Percentiles rank a stretch among this genome's conserved stretches.
Evolutionary conservation across 805 yeast genomes (phyloP).

Genomic region (Sugiyamaella smithiae): DNA sequence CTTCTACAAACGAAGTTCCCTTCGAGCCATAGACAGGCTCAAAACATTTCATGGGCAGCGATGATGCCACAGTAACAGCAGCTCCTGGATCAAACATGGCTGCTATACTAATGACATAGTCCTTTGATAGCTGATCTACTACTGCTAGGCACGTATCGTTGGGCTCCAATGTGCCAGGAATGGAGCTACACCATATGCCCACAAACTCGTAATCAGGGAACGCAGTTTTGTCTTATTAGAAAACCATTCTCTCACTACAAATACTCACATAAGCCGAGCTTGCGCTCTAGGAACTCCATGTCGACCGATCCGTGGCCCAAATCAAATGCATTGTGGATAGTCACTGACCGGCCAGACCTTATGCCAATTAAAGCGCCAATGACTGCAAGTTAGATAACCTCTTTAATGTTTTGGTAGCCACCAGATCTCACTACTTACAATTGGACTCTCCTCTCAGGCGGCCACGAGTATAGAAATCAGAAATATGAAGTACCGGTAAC

Average conservation of each 20-base stretch:
- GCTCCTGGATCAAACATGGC: constrained; percentile 23
- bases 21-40: constrained; percentile 20
- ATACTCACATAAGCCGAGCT: constrained; percentile 29
- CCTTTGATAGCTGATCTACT: constrained; percentile 18
- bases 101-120: constrained; percentile 21
- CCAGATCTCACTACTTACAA: constrained; percentile 20
- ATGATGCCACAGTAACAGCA: constrained; percentile 3
- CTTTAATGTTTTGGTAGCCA: constrained; percentile 11
- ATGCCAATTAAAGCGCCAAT: constrained; percentile 36
- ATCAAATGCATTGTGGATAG: constrained; percentile 35
- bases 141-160: constrained; percentile 11
- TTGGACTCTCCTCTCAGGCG: constrained; percentile 10
- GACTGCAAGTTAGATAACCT: too few relatives aligned
- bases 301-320: constrained; percentile 26
- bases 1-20: constrained; percentile 21
- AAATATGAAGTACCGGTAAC: constrained; percentile 35
- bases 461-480: constrained; percentile 35
- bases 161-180: constrained; percentile 2
- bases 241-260: not conserved
- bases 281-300: constrained; percentile 23
- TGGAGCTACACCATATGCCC: constrained; percentile 30
- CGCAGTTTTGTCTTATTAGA: constrained; percentile 25
- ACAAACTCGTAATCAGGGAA: constrained; percentile 33
- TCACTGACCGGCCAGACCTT: constrained; percentile 28
- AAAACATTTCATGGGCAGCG: constrained; percentile 27